phyloP scores from a whole-genome alignment of 2,329 filamentous ascomycete species.

The Aspergillus floridensis region DNA sequence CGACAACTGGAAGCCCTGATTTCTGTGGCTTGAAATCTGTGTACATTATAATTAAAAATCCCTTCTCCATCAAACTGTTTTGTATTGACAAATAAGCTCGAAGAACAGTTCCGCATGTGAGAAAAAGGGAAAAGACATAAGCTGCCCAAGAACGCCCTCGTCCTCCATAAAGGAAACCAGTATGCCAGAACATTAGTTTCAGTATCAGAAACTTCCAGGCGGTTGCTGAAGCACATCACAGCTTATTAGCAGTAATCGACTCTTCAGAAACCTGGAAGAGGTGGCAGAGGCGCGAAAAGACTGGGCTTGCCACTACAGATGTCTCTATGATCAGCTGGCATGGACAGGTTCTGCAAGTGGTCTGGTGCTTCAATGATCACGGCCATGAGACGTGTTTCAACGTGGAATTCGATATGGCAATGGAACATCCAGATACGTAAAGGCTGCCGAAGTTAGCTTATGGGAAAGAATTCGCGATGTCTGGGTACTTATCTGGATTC shows the following conservation, averaged over 20 bases:
- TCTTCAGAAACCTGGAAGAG: neutral
- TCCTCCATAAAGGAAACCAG: neutral
- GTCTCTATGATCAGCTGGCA: constrained; percentile 6
- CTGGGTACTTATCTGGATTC: constrained; percentile 32
- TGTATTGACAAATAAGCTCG: neutral
- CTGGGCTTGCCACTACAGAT: constrained; percentile 1
- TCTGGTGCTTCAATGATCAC: constrained; percentile 35
- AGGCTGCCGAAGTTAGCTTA: neutral
- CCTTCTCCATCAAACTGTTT: neutral
- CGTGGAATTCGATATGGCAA: constrained; percentile 40
- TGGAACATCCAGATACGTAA: constrained; percentile 35
- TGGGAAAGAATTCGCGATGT: neutral
- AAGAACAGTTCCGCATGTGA: neutral
- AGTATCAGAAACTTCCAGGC: no score
- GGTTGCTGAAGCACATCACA: neutral
- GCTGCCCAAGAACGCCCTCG: neutral
- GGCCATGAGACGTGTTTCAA: constrained; percentile 30
- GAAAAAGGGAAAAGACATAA: neutral
- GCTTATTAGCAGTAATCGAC: neutral
- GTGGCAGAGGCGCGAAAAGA: neutral
- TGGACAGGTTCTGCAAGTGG: constrained; percentile 2
- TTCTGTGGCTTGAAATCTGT: neutral
- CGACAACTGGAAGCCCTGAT: no score
- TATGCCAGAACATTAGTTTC: no score
- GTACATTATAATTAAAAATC: neutral